Percentiles rank a stretch among this genome's conserved stretches.
Evolutionary conservation across 495 filamentous ascomycete species (phyloP).

Genomic region (Penicillium fimorum): DNA sequence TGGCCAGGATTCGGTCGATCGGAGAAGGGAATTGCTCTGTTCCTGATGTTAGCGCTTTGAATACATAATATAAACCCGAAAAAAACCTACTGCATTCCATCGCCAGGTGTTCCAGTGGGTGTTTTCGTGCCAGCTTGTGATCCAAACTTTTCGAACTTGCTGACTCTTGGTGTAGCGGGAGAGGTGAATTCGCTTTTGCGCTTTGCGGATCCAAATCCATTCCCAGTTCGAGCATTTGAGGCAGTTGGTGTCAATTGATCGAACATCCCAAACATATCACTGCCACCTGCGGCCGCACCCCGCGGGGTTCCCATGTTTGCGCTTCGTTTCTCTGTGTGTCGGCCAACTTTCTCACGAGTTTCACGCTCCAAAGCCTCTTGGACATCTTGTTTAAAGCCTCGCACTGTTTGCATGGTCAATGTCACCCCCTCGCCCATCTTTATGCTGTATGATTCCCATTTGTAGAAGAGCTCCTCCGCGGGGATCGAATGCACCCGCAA

Average conservation of each 20-base stretch:
- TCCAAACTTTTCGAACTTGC: constrained; percentile 39
- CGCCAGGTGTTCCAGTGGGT: constrained; percentile 26
- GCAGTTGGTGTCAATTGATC: constrained; percentile 76
- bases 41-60: constrained; percentile 19
- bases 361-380: constrained; percentile 81
- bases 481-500: constrained; percentile 74
- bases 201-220: constrained; percentile 56
- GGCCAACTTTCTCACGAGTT: constrained; percentile 55
- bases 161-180: constrained; percentile 52
- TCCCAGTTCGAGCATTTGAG: constrained; percentile 48
- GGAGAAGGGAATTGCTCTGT: constrained; percentile 59
- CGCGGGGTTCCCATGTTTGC: constrained; percentile 63
- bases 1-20: constrained; percentile 76
- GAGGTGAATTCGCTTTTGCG: constrained; percentile 62
- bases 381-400: constrained; percentile 79
- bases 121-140: constrained; percentile 34
- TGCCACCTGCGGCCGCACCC: constrained; percentile 47
- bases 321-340: constrained; percentile 60
- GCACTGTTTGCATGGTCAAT: constrained; percentile 63
- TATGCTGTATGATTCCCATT: constrained; percentile 96
- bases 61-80: neutral
- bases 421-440: constrained; percentile 84
- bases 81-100: constrained; percentile 34
- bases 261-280: constrained; percentile 85
- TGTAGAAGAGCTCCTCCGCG: constrained; percentile 84